Evolutionary conservation across 305 asterid species (phyloP).

Genomic region (Solanum hybrid): DNA sequence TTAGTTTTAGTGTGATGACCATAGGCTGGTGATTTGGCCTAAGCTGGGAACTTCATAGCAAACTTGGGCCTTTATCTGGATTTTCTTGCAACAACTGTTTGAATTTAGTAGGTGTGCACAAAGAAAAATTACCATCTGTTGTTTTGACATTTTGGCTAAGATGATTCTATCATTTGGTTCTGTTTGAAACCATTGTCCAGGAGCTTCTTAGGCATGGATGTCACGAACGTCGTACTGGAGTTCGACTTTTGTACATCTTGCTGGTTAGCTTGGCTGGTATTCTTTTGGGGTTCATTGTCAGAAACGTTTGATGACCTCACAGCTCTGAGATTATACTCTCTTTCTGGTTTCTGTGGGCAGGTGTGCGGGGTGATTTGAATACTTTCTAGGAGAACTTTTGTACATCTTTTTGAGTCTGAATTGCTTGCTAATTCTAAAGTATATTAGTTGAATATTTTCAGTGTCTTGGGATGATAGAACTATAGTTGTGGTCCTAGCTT

Average conservation of each 20-base stretch:
- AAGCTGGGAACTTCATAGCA: background rate
- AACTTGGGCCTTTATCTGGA: background rate
- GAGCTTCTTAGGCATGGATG: conserved; percentile 2
- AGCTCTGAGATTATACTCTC: background rate
- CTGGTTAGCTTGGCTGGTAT: conserved; percentile 9
- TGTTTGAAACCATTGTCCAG: background rate
- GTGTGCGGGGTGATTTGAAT: background rate
- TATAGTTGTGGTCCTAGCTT: background rate
- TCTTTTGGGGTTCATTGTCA: background rate
- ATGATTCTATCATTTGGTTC: background rate
- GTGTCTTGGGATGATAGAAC: background rate
- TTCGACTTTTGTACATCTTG: background rate
- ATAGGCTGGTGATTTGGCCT: background rate
- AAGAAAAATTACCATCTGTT: background rate
- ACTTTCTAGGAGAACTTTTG: background rate
- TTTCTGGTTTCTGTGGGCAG: background rate
- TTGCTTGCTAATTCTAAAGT: background rate
- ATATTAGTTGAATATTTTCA: background rate
- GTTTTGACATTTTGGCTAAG: background rate
- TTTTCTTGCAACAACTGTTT: background rate
- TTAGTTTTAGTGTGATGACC: background rate
- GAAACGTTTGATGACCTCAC: conserved; percentile 2
- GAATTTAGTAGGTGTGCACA: background rate
- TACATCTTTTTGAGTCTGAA: background rate
- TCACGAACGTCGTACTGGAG: background rate